Percentiles rank a stretch among this genome's conserved stretches.
These are phyloP conservation scores for Coccomyxa subellipsoidea DNA, from an alignment of 163 green algal genomes.

Conservation along the genomic window DNA sequence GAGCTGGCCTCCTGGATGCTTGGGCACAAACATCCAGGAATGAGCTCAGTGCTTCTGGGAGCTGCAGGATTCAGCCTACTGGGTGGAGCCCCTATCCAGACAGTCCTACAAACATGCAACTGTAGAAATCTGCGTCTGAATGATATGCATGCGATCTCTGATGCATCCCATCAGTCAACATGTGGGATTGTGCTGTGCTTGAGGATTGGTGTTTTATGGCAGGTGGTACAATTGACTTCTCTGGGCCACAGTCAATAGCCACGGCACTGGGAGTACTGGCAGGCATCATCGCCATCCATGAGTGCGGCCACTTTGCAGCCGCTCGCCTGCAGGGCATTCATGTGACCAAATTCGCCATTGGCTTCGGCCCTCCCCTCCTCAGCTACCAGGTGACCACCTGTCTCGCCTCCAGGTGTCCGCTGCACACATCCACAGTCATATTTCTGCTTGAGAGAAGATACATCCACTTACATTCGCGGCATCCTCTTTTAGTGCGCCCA, in stretches of 20 bases:
- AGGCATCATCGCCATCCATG: slow-evolving; percentile 85
- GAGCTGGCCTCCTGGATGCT: not conserved
- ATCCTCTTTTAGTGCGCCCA: too few species aligned
- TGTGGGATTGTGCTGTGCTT: too few species aligned
- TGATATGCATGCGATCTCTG: too few species aligned
- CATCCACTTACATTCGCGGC: too few species aligned
- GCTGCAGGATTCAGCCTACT: not conserved
- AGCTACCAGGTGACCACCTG: slow-evolving; percentile 58
- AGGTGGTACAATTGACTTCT: slow-evolving; percentile 27
- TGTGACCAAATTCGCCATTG: slow-evolving; percentile 93
- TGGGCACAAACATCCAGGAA: not conserved
- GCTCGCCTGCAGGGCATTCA: slow-evolving; percentile 82
- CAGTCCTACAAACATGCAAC: too few species aligned
- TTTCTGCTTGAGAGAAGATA: too few species aligned
- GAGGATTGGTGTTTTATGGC: not conserved
- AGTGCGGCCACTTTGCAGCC: slow-evolving; percentile 90
- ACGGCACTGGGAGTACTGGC: slow-evolving; percentile 81
- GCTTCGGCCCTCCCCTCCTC: slow-evolving; percentile 87
- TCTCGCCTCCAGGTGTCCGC: too few species aligned
- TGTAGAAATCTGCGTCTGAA: too few species aligned
- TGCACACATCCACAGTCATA: too few species aligned
- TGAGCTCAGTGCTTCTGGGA: not conserved
- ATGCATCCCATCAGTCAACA: too few species aligned
- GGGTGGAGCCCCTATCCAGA: not conserved
- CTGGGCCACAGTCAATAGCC: slow-evolving; percentile 58